A percentile compares a stretch with the other conserved stretches of the same genome.
Conservation (phyloP, 345 rosid genomes). For the Mangifera indica region DNA sequence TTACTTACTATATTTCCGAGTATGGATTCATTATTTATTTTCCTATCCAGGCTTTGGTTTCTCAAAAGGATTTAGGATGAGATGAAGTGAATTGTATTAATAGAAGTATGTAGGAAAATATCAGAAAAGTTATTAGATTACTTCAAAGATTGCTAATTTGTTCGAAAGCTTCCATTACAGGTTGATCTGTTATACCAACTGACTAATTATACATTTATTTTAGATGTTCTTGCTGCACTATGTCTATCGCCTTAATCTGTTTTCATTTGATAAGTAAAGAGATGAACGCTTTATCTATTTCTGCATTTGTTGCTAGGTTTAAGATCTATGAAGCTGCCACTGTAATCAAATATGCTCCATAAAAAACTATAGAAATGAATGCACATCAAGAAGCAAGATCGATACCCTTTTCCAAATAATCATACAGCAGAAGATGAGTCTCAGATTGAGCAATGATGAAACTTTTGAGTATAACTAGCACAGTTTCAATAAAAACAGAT, state of each 20-base stretch:
- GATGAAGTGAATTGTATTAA: conserved; percentile 19
- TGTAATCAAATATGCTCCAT: too few species aligned
- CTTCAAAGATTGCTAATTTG: conserved; percentile 16
- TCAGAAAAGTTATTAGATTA: conserved; percentile 9
- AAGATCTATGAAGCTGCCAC: conserved; percentile 16
- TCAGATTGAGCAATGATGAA: background rate
- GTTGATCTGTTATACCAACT: conserved; percentile 4
- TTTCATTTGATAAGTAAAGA: conserved; percentile 16
- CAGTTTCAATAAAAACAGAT: too few species aligned
- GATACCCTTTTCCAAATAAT: background rate
- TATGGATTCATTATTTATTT: conserved; percentile 1
- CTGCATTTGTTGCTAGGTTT: conserved; percentile 11
- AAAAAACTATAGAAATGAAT: background rate
- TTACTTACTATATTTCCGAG: background rate
- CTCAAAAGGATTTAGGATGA: too few species aligned
- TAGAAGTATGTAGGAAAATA: conserved; percentile 18
- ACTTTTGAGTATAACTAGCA: background rate
- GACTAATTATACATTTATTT: background rate
- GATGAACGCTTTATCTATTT: conserved; percentile 1
- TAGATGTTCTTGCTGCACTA: background rate
- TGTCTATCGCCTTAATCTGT: background rate
- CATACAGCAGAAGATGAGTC: background rate
- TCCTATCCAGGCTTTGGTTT: conserved; percentile 12
- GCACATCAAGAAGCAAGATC: background rate
- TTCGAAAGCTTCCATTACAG: background rate